Percentiles rank a stretch among this genome's conserved stretches.
phyloP scores from a whole-genome alignment of 805 yeast genomes.

The Lachancea kluyveri region DNA sequence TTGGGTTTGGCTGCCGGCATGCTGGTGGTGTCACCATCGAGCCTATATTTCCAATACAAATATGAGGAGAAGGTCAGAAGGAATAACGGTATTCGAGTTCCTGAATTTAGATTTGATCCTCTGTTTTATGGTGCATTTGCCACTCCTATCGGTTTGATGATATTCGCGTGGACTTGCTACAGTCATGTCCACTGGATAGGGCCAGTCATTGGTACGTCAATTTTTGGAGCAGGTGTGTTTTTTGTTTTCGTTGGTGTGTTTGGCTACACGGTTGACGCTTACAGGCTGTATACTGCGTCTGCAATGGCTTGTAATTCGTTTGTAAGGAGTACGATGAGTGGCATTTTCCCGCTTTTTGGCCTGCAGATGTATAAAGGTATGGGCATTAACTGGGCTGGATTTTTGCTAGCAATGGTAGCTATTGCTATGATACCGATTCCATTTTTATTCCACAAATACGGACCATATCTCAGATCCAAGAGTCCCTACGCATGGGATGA shows the following conservation, averaged over 20 bases:
- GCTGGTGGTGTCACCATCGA: conserved; percentile 39
- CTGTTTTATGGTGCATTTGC: conserved; percentile 61
- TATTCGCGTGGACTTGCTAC: conserved; percentile 71
- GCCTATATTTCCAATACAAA: conserved; percentile 37
- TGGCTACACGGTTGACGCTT: conserved; percentile 60
- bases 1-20: conserved; percentile 51
- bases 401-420: conserved; percentile 45
- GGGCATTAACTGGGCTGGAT: conserved; percentile 55
- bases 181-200: conserved; percentile 63
- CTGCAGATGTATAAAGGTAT: conserved; percentile 48
- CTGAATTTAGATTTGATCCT: conserved; percentile 55
- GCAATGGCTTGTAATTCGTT: conserved; percentile 47
- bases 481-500: conserved; percentile 43
- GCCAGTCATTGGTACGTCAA: conserved; percentile 64
- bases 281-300: conserved; percentile 47
- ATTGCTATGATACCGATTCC: conserved; percentile 50
- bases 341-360: conserved; percentile 52
- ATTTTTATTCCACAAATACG: conserved; percentile 44
- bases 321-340: conserved; percentile 48
- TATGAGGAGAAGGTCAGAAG: conserved; percentile 38
- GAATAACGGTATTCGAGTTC: conserved; percentile 44
- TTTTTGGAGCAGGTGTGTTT: conserved; percentile 66
- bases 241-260: conserved; percentile 62
- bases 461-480: conserved; percentile 38
- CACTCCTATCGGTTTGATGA: conserved; percentile 61